These are phyloP conservation scores for Pelagophyceae sp. DNA, from an alignment of 352 stramenopile species.

Conservation along the genomic window DNA sequence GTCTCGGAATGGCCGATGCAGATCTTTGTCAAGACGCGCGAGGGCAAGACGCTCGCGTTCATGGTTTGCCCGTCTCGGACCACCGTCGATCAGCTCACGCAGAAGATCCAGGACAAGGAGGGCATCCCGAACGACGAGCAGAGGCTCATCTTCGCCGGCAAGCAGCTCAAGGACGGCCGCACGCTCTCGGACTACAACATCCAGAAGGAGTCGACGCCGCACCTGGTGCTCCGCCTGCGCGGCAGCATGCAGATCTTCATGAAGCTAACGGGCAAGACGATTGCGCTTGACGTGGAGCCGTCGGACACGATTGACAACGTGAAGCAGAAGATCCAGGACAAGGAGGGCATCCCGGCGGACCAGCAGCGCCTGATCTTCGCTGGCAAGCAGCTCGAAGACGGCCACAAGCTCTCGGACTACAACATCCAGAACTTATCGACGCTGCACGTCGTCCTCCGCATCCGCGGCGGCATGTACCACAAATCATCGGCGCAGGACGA, in stretches of 20 bases:
- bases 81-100: too few relatives aligned
- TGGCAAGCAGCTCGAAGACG: constrained; percentile 79
- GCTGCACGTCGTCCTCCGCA: too few relatives aligned
- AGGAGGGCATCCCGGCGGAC: constrained; percentile 88
- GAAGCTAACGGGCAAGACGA: constrained; percentile 96
- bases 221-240: constrained; percentile 60
- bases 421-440: constrained; percentile 97
- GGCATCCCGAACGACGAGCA: too few relatives aligned
- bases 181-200: too few relatives aligned
- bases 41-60: constrained; percentile 98
- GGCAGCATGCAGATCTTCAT: constrained; percentile 62
- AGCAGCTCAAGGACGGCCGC: too few relatives aligned
- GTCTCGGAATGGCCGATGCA: too few relatives aligned
- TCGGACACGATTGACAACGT: constrained; percentile 99
- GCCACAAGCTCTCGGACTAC: constrained; percentile 72
- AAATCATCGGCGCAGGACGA: too few relatives aligned
- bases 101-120: too few relatives aligned
- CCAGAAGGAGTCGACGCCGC: constrained; percentile 66
- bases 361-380: constrained; percentile 75
- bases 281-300: constrained; percentile 98
- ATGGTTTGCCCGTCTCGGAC: too few relatives aligned
- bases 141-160: too few relatives aligned
- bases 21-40: constrained; percentile 84
- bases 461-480: too few relatives aligned
- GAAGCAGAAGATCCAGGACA: constrained; percentile 99